Base-by-base conservation (phyloP, 78 protist genomes). In the Cavenderia fasciculata region DNA sequence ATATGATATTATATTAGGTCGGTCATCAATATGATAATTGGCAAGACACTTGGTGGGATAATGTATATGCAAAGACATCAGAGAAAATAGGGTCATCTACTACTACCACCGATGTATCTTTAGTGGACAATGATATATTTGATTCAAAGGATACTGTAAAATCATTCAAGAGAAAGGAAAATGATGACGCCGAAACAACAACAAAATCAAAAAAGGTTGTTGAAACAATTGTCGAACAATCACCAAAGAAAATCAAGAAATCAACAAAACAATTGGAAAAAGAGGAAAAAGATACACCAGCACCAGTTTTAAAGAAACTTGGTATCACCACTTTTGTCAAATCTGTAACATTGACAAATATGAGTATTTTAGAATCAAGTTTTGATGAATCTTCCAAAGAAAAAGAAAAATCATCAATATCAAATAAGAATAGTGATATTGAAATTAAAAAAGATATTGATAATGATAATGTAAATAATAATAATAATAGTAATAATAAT, bases 1-100 rank as follows among this genome's bases (percentile, higher is more conserved):
- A 61, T 61, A 5, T 61, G 6, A 61, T 31, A n/a, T 31, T 14
- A 61, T 43, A 27, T 10, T 63, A 77, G 87, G 25, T 79, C 52
- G 88, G 88, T 8, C 34, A 31, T 40, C 38, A 74, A 25, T 40
- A 74, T 25, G 65, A 52, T 29, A 54, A 68, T 54, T 72, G 74
- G 74, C 79, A 82, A 68, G 73, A 82, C 47, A 18, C 25, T 18
- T 82, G 90, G 90, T 82, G 90, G 90, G 90, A 82, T 40, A 63
- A 61, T 27, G 78, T 82, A 16, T 82, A 74, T 41, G 27, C 59
- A 10, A 41, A 44, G 25, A 72, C 59, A 33, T 40, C 65, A 23
- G 68, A 41, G 33, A 65, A 66, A 27, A 56, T 82, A 34, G 90
- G 90, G 0, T n/a, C n/a, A n/a, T n/a, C n/a, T n/a, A n/a, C n/a